Conservation (phyloP, 129 eudicot genomes). For the Ambrosia trifida region DNA sequence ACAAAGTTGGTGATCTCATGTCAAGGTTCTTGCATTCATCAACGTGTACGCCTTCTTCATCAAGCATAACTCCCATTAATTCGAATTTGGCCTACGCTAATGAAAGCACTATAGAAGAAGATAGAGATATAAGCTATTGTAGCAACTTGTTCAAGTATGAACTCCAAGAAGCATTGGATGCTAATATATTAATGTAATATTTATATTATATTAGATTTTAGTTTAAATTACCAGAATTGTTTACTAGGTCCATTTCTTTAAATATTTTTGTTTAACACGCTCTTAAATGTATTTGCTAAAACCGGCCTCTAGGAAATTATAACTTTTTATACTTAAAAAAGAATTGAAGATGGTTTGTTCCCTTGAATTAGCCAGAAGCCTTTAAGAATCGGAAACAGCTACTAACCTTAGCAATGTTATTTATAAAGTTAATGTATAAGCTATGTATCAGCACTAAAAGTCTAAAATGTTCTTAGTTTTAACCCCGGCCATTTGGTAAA, state of each 20-base stretch:
- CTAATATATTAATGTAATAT: slow-evolving; percentile 37
- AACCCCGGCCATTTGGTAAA: too few relatives aligned
- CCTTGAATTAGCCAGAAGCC: too few relatives aligned
- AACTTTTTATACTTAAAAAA: too few relatives aligned
- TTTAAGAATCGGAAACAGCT: too few relatives aligned
- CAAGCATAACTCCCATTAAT: slow-evolving; percentile 41
- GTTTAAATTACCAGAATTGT: neutral
- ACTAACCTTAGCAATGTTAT: too few relatives aligned
- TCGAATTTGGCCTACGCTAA: slow-evolving; percentile 29
- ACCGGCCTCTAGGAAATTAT: too few relatives aligned
- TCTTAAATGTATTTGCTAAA: neutral
- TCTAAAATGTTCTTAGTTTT: too few relatives aligned
- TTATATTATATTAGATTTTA: neutral
- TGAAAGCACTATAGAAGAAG: slow-evolving; percentile 42
- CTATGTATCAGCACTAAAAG: too few relatives aligned
- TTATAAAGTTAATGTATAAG: too few relatives aligned
- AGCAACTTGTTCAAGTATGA: slow-evolving; percentile 43
- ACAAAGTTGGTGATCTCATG: slow-evolving; percentile 28
- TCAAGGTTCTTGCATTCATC: slow-evolving; percentile 37
- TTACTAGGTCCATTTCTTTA: neutral
- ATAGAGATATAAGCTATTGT: slow-evolving; percentile 42
- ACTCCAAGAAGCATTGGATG: slow-evolving; percentile 34
- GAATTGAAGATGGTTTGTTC: too few relatives aligned
- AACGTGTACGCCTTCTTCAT: slow-evolving; percentile 40
- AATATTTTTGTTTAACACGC: neutral